These are phyloP conservation scores for Aspergillus bombycis DNA, from an alignment of 2,329 filamentous ascomycete genomes.

Conservation along the genomic window DNA sequence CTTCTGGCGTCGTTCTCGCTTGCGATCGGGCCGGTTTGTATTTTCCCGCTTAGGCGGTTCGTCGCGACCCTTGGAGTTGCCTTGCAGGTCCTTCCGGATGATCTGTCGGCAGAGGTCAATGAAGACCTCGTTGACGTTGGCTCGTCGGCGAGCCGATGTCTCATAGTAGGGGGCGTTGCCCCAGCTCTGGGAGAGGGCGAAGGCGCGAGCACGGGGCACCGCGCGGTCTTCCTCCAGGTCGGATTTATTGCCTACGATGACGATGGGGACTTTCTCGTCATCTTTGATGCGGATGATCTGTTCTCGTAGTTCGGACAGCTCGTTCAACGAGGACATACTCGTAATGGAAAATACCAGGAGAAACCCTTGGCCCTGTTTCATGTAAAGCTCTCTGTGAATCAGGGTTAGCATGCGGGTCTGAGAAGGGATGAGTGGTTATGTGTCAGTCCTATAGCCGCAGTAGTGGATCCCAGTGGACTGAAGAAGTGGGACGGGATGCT, in stretches of 20 bases:
- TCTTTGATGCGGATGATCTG: conserved; percentile 92
- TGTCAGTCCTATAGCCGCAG: not conserved
- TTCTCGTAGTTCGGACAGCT: conserved; percentile 79
- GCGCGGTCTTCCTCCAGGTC: conserved; percentile 84
- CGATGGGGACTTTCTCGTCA: conserved; percentile 80
- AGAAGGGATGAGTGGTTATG: not conserved
- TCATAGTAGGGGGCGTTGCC: conserved; percentile 88
- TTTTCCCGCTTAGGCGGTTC: conserved; percentile 39
- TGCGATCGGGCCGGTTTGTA: conserved; percentile 38
- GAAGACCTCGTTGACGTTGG: conserved; percentile 91
- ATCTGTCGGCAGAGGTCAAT: conserved; percentile 82
- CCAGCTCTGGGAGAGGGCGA: conserved; percentile 84
- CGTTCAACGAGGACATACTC: conserved; percentile 77
- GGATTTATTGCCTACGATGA: conserved; percentile 90
- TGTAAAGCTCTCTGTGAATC: conserved; percentile 72
- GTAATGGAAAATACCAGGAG: conserved; percentile 91
- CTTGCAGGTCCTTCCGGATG: conserved; percentile 66
- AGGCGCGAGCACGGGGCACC: conserved; percentile 77
- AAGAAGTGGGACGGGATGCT: not conserved
- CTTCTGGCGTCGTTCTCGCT: conserved; percentile 34
- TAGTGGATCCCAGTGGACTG: not conserved
- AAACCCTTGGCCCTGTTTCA: conserved; percentile 92
- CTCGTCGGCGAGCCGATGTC: conserved; percentile 77
- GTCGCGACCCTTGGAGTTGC: conserved; percentile 35
- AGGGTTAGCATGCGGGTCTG: conserved; percentile 12